These are phyloP conservation scores for Rhizoclosmatium sp. DNA, from an alignment of 192 early-diverging fungal species.

Conservation along the genomic window DNA sequence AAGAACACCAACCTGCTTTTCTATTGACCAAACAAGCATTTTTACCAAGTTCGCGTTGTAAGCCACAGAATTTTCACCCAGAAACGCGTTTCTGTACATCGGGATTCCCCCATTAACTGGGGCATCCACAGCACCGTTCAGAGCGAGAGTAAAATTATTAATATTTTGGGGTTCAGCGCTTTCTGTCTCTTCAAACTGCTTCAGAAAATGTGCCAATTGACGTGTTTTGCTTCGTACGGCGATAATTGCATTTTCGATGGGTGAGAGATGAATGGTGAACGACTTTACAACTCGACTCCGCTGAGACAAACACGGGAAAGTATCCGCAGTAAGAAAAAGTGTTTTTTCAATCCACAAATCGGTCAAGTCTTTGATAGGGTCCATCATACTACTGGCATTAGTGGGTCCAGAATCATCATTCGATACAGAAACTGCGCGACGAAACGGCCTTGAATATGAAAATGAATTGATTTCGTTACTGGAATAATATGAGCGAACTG, in stretches of 20 bases:
- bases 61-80: slow-evolving; percentile 45
- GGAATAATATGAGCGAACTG: slow-evolving; percentile 69
- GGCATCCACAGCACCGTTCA: slow-evolving; percentile 85
- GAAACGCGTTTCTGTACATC: slow-evolving; percentile 77
- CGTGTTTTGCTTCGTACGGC: slow-evolving; percentile 73
- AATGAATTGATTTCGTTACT: slow-evolving; percentile 72
- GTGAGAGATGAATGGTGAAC: slow-evolving; percentile 66
- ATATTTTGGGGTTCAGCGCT: slow-evolving; percentile 51
- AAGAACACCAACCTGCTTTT: slow-evolving; percentile 65
- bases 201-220: slow-evolving; percentile 63
- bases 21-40: slow-evolving; percentile 63
- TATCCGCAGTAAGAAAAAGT: slow-evolving; percentile 68
- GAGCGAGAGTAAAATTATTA: slow-evolving; percentile 79
- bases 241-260: slow-evolving; percentile 79
- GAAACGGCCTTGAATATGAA: slow-evolving; percentile 69
- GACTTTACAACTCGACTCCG: slow-evolving; percentile 65
- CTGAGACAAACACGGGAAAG: slow-evolving; percentile 69
- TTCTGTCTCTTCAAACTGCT: slow-evolving; percentile 54
- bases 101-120: slow-evolving; percentile 82
- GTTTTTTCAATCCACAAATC: slow-evolving; percentile 82
- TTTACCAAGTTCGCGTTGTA: slow-evolving; percentile 44
- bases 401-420: neutral
- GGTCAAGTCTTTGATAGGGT: slow-evolving; percentile 71
- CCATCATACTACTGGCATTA: slow-evolving; percentile 12
- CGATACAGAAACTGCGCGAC: neutral